Evolutionary conservation across 345 rosid species (phyloP).

Genomic region (Mangifera indica): DNA sequence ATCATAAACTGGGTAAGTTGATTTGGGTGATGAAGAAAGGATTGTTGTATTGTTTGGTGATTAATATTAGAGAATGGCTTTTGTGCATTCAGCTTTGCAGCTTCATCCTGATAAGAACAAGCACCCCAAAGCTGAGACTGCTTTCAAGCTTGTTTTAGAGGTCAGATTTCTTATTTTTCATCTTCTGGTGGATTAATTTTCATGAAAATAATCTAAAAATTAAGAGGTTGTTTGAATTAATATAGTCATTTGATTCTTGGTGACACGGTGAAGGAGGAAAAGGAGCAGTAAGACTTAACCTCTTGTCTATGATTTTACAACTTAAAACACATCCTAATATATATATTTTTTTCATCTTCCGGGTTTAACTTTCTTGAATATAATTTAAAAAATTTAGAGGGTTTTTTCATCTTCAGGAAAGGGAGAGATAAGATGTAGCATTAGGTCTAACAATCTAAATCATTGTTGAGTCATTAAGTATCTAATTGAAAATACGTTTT

Average conservation of each 20-base stretch:
- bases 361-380: too few species aligned
- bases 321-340: too few species aligned
- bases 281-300: too few species aligned
- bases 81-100: slow-evolving; percentile 60
- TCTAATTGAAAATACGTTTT: too few species aligned
- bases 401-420: too few species aligned
- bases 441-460: too few species aligned
- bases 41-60: neutral
- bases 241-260: neutral
- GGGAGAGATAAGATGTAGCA: too few species aligned
- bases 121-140: slow-evolving; percentile 79
- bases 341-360: too few species aligned
- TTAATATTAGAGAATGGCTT: neutral
- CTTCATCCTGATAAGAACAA: slow-evolving; percentile 93
- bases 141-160: slow-evolving; percentile 91
- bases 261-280: neutral
- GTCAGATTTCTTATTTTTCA: slow-evolving; percentile 36
- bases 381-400: too few species aligned
- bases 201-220: too few species aligned
- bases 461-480: too few species aligned
- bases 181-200: neutral
- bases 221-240: neutral
- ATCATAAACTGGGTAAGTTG: slow-evolving; percentile 68
- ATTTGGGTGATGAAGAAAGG: neutral
- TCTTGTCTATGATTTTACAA: too few species aligned